Conservation (phyloP, 2,329 filamentous ascomycete species). For the Botrytis porri region DNA sequence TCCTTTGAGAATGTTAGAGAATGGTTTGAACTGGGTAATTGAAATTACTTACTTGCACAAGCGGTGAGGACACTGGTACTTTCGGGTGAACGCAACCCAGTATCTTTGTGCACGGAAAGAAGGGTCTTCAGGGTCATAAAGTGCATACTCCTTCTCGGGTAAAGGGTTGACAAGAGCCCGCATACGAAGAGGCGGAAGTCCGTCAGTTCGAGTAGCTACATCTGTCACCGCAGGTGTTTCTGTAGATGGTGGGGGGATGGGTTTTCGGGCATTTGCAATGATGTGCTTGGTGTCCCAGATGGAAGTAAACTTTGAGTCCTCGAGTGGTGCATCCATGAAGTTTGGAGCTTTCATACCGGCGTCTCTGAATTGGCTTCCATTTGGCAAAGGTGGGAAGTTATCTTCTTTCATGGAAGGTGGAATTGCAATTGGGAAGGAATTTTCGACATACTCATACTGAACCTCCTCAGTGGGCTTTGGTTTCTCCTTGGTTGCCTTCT, state of each 20-base stretch:
- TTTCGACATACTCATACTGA: conserved; percentile 13
- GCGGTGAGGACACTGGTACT: conserved; percentile 34
- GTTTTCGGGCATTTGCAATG: conserved; percentile 15
- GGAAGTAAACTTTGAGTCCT: neutral
- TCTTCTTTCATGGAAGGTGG: conserved; percentile 11
- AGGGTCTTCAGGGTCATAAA: conserved; percentile 27
- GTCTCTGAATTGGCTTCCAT: neutral
- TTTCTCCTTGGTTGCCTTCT: neutral
- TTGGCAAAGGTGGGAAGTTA: conserved; percentile 15
- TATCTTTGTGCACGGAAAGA: conserved; percentile 26
- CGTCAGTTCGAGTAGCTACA: conserved; percentile 2
- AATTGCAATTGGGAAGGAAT: conserved; percentile 3
- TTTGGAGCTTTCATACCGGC: conserved; percentile 14
- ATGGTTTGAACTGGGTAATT: neutral
- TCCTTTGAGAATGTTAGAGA: conserved; percentile 19
- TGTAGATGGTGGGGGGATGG: conserved; percentile 10
- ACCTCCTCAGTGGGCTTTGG: neutral
- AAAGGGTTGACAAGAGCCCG: conserved; percentile 7
- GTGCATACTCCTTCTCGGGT: conserved; percentile 14
- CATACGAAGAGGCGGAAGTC: neutral
- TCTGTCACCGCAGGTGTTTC: neutral
- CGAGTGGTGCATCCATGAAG: conserved; percentile 18
- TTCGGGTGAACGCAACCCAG: conserved; percentile 24
- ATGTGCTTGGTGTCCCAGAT: conserved; percentile 20
- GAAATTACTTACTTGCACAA: conserved; percentile 32